A percentile compares a stretch with the other conserved stretches of the same genome.
These are phyloP conservation scores for Arbutus unedo DNA, from an alignment of 148 eudicot species.

Conservation along the genomic window DNA sequence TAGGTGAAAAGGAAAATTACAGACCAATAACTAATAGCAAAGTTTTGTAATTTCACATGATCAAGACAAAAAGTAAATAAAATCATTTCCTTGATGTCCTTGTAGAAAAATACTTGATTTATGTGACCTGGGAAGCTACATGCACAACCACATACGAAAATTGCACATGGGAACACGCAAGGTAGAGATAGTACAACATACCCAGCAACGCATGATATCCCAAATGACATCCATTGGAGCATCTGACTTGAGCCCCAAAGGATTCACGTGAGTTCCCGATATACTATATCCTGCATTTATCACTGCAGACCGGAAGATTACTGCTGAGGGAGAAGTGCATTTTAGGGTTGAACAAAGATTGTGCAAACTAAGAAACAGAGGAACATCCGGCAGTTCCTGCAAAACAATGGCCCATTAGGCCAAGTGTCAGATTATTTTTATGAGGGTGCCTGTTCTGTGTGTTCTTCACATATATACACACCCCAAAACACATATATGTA, in stretches of 20 bases:
- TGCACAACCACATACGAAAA: neutral
- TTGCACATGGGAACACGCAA: neutral
- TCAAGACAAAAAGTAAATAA: neutral
- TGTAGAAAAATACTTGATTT: neutral
- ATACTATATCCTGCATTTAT: slow-evolving; percentile 96
- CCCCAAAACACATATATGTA: neutral
- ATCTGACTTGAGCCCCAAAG: slow-evolving; percentile 82
- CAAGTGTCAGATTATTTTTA: neutral
- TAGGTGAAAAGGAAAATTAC: neutral
- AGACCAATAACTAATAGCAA: neutral
- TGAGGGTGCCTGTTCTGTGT: too few relatives aligned
- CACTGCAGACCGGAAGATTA: slow-evolving; percentile 87
- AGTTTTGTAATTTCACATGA: neutral
- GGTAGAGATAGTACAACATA: slow-evolving; percentile 27
- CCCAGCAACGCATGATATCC: slow-evolving; percentile 99
- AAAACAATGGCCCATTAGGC: slow-evolving; percentile 14
- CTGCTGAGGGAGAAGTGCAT: slow-evolving; percentile 94
- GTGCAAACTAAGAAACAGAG: slow-evolving; percentile 83
- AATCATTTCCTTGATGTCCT: neutral
- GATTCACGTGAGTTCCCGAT: slow-evolving; percentile 83
- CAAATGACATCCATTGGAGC: slow-evolving; percentile 98
- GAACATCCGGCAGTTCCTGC: slow-evolving; percentile 95
- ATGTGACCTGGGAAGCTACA: neutral
- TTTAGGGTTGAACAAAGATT: slow-evolving; percentile 90
- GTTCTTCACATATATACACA: neutral